phyloP scores from a whole-genome alignment of 805 yeast genomes.

The Metschnikowia shivogae region DNA sequence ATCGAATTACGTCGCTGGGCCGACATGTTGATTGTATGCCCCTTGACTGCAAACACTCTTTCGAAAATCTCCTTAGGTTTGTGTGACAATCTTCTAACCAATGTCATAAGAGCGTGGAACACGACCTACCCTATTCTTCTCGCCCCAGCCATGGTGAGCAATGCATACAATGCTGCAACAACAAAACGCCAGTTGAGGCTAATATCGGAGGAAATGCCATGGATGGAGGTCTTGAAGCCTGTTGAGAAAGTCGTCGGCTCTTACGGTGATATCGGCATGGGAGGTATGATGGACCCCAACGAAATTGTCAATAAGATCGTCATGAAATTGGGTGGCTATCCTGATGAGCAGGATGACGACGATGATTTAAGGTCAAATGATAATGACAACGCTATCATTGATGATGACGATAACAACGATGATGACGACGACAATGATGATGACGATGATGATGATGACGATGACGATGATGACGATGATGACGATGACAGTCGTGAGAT shows the following conservation, averaged over 20 bases:
- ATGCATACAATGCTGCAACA: conserved; percentile 83
- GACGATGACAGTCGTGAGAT: conserved; percentile 15
- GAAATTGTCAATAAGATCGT: conserved; percentile 87
- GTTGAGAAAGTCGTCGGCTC: conserved; percentile 89
- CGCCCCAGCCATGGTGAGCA: conserved; percentile 95
- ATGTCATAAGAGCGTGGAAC: conserved; percentile 94
- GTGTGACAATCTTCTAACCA: conserved; percentile 88
- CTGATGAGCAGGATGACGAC: conserved; percentile 48
- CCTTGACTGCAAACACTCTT: conserved; percentile 87
- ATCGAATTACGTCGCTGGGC: conserved; percentile 97
- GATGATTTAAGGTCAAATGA: conserved; percentile 46
- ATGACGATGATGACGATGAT: conserved; percentile 44
- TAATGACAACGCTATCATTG: conserved; percentile 23
- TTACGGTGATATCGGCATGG: conserved; percentile 98
- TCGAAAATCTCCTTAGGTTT: conserved; percentile 87
- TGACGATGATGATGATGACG: conserved; percentile 36
- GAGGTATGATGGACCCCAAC: conserved; percentile 98
- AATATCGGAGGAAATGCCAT: conserved; percentile 86
- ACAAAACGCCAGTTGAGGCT: conserved; percentile 78
- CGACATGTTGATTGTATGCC: conserved; percentile 88
- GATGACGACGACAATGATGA: conserved; percentile 32
- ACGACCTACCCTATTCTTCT: conserved; percentile 80
- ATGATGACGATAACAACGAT: conserved; percentile 25
- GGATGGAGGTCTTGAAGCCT: conserved; percentile 91
- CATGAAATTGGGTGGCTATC: conserved; percentile 55